A percentile compares a stretch with the other conserved stretches of the same genome.
Conservation (phyloP, 352 stramenopile genomes). For the Phytophthora citricola region DNA sequence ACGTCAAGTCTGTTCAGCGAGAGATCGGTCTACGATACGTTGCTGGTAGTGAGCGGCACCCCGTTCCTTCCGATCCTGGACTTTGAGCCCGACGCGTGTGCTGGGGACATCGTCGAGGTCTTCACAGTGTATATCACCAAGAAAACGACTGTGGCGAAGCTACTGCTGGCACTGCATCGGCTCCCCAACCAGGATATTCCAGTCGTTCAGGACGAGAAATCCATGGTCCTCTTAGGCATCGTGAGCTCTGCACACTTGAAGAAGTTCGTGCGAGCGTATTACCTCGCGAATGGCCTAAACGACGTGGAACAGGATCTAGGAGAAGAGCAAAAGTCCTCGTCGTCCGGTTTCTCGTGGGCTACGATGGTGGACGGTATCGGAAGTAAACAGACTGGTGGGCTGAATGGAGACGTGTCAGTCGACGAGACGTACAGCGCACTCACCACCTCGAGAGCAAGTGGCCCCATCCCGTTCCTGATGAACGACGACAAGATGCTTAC, state of each 20-base stretch:
- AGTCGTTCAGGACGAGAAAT: constrained; percentile 1
- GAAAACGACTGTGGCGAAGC: not conserved
- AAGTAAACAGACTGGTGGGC: not conserved
- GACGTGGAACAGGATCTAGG: constrained; percentile 3
- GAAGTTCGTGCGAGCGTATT: constrained; percentile 65
- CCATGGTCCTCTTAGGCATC: not conserved
- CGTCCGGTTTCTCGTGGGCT: not conserved
- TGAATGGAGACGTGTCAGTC: constrained; percentile 1
- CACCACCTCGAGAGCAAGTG: not conserved
- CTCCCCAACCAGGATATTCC: not conserved
- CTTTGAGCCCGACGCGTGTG: not conserved
- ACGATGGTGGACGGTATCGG: constrained; percentile 3
- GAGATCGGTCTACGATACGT: not conserved
- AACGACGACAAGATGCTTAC: constrained; percentile 78
- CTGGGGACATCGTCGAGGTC: not conserved
- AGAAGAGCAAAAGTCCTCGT: not conserved
- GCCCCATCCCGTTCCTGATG: constrained; percentile 66
- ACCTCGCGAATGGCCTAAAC: constrained; percentile 43
- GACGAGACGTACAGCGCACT: constrained; percentile 6
- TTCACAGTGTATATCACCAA: not conserved
- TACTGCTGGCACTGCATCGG: not conserved
- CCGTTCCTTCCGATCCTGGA: not conserved
- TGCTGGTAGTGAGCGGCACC: not conserved
- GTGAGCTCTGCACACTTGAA: constrained; percentile 48
- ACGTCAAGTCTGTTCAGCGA: not conserved